A percentile compares a stretch with the other conserved stretches of the same genome.
Evolutionary conservation across 2,329 filamentous ascomycete genomes (phyloP).

Genomic region (Penicillium sp.): DNA sequence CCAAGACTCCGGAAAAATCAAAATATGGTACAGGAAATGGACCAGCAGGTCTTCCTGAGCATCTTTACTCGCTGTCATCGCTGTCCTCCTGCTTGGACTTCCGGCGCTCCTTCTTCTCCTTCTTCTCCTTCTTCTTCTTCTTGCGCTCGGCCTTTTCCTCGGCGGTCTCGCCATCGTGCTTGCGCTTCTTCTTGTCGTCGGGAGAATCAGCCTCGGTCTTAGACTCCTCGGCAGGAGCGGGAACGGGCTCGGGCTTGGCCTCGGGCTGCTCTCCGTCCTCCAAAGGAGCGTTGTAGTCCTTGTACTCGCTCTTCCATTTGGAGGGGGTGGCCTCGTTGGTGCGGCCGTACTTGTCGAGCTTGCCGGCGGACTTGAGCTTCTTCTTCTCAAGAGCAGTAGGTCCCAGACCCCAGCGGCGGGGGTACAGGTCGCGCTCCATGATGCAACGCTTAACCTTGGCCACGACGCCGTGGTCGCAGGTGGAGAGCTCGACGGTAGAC

Average conservation of each 20-base stretch:
- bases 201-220: slow-evolving; percentile 44
- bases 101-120: slow-evolving; percentile 65
- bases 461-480: slow-evolving; percentile 95
- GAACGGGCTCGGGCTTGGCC: slow-evolving; percentile 38
- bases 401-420: slow-evolving; percentile 91
- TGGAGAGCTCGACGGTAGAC: slow-evolving; percentile 95
- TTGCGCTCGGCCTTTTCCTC: slow-evolving; percentile 51
- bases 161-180: slow-evolving; percentile 56
- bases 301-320: slow-evolving; percentile 90
- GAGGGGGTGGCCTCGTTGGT: slow-evolving; percentile 89
- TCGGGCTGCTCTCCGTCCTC: slow-evolving; percentile 47
- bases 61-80: slow-evolving; percentile 44
- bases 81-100: slow-evolving; percentile 81
- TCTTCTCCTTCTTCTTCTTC: slow-evolving; percentile 54
- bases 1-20: slow-evolving; percentile 39
- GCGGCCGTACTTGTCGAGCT: slow-evolving; percentile 96
- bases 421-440: slow-evolving; percentile 99
- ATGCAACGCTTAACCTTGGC: slow-evolving; percentile 99
- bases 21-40: slow-evolving; percentile 37
- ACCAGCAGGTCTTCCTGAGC: slow-evolving; percentile 25
- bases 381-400: slow-evolving; percentile 96
- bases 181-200: slow-evolving; percentile 54
- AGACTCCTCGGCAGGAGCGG: slow-evolving; percentile 38
- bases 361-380: slow-evolving; percentile 97
- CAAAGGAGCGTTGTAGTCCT: slow-evolving; percentile 69